Base-by-base conservation (phyloP, 23 red algal genomes). In the Agarophyton chilense region DNA sequence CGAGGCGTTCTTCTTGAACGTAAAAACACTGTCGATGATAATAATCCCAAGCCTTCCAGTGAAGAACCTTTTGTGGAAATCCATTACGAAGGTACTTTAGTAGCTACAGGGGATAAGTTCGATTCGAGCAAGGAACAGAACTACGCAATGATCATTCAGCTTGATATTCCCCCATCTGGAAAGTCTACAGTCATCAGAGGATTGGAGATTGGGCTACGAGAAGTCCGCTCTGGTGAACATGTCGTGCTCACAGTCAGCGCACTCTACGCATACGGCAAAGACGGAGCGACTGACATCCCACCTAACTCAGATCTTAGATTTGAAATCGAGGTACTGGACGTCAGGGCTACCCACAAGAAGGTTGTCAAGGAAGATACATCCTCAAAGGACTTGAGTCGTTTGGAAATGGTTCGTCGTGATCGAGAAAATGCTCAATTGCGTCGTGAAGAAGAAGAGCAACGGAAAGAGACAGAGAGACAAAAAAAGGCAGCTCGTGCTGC, bases 291-390 rank as follows among this genome's bases (percentile, higher is more conserved):
- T 26, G 70, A 77, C 42, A 67, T 89, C 25, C 70, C 70, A 26
- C 84, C 84, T 14, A 71, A 79, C 25, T 61, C 71, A 45, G 84
- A 89, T 78, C 53, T 89, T 44, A 68, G 53, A 63, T 89, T 78
- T 56, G 84, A 78, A 25, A 78, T 89, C 52, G 84, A 89, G 28
- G 84, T 89, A 33, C 34, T 89, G 22, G 84, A 89, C 67, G 72
- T 89, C 51, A 47, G 84, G 11, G 70, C 84, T 25, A 78, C 84
- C 21, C 82, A 86, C 16, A 89, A 89, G 45, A 63, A 68, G n/a
- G 71, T 89, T 56, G 84, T 66, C 28, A 66, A 39, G 32, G 71
- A 78, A 5, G 84, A 89, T 47, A 70, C 68, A 16, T 62, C 70
- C 12, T 46, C 53, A 28, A 63, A 89, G 44, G 84, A 89, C 28